phyloP scores from a whole-genome alignment of 768 basidiomycete species.

The Hericium alpestre region DNA sequence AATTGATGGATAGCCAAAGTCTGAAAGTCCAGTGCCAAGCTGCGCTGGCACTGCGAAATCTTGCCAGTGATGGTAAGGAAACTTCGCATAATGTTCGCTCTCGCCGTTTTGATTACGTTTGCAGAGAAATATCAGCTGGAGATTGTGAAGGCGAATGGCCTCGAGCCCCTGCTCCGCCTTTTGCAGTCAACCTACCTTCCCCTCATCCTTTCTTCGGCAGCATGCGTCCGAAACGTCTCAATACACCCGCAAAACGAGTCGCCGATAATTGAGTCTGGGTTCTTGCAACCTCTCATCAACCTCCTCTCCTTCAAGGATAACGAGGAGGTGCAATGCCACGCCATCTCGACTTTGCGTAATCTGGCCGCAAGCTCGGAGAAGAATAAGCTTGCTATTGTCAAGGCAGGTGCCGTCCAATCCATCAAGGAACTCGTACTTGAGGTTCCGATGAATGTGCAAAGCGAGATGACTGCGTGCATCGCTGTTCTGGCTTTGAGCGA shows the following conservation, averaged over 20 bases:
- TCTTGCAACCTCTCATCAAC: conserved; percentile 91
- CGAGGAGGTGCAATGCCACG: conserved; percentile 98
- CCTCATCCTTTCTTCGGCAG: conserved; percentile 93
- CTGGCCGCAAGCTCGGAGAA: conserved; percentile 94
- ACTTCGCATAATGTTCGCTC: not conserved
- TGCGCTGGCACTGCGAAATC: conserved; percentile 88
- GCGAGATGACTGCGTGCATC: conserved; percentile 99
- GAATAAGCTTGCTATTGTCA: conserved; percentile 96
- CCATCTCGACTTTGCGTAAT: conserved; percentile 93
- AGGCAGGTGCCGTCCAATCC: conserved; percentile 91
- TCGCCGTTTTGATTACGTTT: not conserved
- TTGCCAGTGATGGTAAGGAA: conserved; percentile 85
- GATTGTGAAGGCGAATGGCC: conserved; percentile 91
- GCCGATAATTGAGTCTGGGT: conserved; percentile 97
- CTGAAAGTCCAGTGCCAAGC: conserved; percentile 99
- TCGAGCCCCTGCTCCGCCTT: conserved; percentile 84
- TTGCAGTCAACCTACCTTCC: conserved; percentile 95
- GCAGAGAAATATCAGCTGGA: conserved; percentile 97
- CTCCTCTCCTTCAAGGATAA: conserved; percentile 97
- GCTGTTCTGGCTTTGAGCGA: conserved; percentile 94
- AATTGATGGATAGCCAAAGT: conserved; percentile 93
- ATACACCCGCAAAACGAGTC: conserved; percentile 98
- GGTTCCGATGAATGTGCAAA: conserved; percentile 94
- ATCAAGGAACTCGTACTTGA: conserved; percentile 95
- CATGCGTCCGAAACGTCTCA: conserved; percentile 97